These are phyloP conservation scores for Blastocystis sp. DNA, from an alignment of 352 stramenopile species.

Conservation along the genomic window DNA sequence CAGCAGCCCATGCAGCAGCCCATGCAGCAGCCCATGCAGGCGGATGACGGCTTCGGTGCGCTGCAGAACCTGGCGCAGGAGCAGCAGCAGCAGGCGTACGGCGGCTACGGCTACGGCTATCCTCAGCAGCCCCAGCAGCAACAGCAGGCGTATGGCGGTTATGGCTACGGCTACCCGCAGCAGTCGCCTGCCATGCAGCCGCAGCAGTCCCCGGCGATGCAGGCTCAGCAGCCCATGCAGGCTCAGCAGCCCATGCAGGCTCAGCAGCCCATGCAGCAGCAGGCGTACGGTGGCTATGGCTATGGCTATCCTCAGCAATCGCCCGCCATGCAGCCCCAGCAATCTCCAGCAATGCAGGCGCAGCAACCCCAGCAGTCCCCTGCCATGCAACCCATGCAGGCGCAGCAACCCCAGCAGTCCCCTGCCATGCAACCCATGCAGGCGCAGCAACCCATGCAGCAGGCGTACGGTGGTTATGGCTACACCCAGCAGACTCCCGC, in stretches of 20 bases:
- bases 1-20: conserved; percentile 22
- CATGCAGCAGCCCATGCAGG: conserved; percentile 8
- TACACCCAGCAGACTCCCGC: neutral
- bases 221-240: neutral
- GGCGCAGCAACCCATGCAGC: neutral
- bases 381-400: neutral
- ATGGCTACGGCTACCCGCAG: conserved; percentile 48
- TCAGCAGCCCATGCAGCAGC: neutral
- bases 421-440: neutral
- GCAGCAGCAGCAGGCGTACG: conserved; percentile 9
- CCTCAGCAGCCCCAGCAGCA: neutral
- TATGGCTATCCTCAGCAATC: conserved; percentile 50
- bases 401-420: neutral
- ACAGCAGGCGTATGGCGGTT: neutral
- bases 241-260: neutral
- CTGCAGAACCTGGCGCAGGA: neutral
- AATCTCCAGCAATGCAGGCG: conserved; percentile 10
- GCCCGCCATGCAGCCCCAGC: conserved; percentile 16
- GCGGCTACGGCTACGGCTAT: conserved; percentile 16
- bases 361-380: neutral
- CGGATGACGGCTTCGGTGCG: conserved; percentile 1
- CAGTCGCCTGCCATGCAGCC: conserved; percentile 30
- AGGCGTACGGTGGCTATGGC: neutral
- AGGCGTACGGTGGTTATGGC: neutral
- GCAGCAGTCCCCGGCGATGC: conserved; percentile 26